Conservation (phyloP, 208 protist species). For the Novymonas esmeraldas region DNA sequence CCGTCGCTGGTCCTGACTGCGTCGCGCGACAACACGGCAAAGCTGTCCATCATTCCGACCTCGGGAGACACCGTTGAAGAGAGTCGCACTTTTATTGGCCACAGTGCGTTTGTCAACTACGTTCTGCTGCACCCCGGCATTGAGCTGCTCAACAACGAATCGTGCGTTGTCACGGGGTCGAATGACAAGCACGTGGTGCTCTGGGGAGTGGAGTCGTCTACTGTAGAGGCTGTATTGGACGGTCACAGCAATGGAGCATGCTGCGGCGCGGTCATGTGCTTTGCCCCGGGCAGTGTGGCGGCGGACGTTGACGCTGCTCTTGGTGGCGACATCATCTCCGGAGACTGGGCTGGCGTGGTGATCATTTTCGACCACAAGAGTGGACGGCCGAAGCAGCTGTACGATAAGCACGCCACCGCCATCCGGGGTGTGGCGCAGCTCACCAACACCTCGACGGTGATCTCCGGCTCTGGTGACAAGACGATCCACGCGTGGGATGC, state of each 20-base stretch:
- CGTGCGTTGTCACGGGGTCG: conserved; percentile 67
- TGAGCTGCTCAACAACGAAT: conserved; percentile 33
- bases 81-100: conserved; percentile 46
- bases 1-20: conserved; percentile 35
- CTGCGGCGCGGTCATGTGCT: conserved; percentile 47
- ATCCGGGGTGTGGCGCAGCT: conserved; percentile 69
- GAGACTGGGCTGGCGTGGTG: conserved; percentile 69
- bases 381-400: conserved; percentile 54
- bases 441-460: conserved; percentile 45
- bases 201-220: conserved; percentile 47
- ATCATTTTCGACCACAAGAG: conserved; percentile 66
- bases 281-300: conserved; percentile 1
- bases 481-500: conserved; percentile 79
- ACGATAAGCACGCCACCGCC: conserved; percentile 57
- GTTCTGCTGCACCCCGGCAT: conserved; percentile 53
- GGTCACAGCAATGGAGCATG: conserved; percentile 64
- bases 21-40: conserved; percentile 65
- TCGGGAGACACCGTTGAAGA: conserved; percentile 16
- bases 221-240: conserved; percentile 71
- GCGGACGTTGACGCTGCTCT: conserved; percentile 21
- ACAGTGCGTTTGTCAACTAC: conserved; percentile 87
- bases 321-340: conserved; percentile 68
- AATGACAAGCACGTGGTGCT: conserved; percentile 82
- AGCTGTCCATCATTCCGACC: conserved; percentile 29
- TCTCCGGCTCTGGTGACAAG: conserved; percentile 83